Conservation (phyloP, 129 eudicot species). For the Flaveria sonorensis region DNA sequence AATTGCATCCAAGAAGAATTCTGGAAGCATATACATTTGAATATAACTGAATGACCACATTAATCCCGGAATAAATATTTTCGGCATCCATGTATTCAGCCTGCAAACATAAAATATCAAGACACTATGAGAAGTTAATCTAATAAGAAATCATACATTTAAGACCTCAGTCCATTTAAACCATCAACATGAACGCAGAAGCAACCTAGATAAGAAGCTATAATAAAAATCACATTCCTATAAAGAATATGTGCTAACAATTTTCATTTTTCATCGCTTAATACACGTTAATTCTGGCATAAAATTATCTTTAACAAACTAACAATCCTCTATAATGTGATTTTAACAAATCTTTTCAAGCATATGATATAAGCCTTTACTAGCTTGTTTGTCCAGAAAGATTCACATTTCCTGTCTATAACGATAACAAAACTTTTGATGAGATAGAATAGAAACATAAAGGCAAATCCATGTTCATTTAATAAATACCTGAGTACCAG, state of each 20-base stretch:
- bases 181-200: slow-evolving; percentile 18
- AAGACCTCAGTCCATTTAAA: neutral
- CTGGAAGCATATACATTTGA: slow-evolving; percentile 59
- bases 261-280: neutral
- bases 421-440: neutral
- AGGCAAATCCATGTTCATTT: neutral
- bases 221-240: neutral
- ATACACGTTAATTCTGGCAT: neutral
- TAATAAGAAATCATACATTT: neutral
- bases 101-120: slow-evolving; percentile 43
- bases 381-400: neutral
- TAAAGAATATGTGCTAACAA: neutral
- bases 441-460: neutral
- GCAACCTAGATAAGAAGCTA: slow-evolving; percentile 14
- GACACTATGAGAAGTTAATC: slow-evolving; percentile 7
- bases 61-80: slow-evolving; percentile 60
- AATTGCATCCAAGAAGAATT: slow-evolving; percentile 73
- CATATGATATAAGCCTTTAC: neutral
- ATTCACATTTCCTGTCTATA: slow-evolving; percentile 21
- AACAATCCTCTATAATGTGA: neutral
- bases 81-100: slow-evolving; percentile 57
- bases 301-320: neutral
- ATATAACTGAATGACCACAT: slow-evolving; percentile 54
- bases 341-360: no score
- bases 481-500: slow-evolving; percentile 50